Percentiles rank a stretch among this genome's conserved stretches.
Conservation (phyloP, 805 yeast species). For the Candida insectalens region DNA sequence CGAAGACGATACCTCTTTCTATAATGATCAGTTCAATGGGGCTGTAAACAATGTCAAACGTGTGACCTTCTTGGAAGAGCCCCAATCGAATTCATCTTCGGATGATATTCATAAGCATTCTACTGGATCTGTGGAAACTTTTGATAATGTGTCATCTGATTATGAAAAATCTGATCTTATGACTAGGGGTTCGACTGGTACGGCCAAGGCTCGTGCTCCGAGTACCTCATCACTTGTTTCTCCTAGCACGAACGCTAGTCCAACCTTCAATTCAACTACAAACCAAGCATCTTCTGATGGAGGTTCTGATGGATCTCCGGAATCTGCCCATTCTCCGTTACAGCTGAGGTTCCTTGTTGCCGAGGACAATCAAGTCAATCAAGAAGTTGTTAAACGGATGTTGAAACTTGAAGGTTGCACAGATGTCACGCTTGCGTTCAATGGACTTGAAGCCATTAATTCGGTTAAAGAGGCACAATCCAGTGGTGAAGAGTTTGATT, state of each 20-base stretch:
- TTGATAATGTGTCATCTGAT: neutral
- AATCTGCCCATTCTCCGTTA: neutral
- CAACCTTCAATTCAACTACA: conserved; percentile 13
- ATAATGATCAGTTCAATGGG: conserved; percentile 62
- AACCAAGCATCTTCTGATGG: too few species aligned
- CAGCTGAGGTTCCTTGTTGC: conserved; percentile 62
- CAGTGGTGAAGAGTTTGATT: conserved; percentile 40
- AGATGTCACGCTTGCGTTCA: conserved; percentile 70
- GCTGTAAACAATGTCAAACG: conserved; percentile 40
- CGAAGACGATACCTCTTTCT: conserved; percentile 26
- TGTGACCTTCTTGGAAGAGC: conserved; percentile 29
- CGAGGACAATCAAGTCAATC: conserved; percentile 90
- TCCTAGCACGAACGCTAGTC: neutral
- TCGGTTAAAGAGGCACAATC: conserved; percentile 41
- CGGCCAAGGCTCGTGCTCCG: conserved; percentile 1
- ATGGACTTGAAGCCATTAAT: conserved; percentile 84
- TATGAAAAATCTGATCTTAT: conserved; percentile 13
- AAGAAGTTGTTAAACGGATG: conserved; percentile 89
- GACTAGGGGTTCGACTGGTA: neutral
- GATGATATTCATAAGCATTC: neutral
- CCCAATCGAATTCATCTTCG: neutral
- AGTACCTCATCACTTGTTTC: neutral
- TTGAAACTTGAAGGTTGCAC: conserved; percentile 70
- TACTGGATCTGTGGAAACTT: neutral
- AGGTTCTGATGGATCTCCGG: conserved; percentile 5